A percentile compares a stretch with the other conserved stretches of the same genome.
Evolutionary conservation across 192 early-diverging fungal species (phyloP).

Genomic region (Coemansia sp.): DNA sequence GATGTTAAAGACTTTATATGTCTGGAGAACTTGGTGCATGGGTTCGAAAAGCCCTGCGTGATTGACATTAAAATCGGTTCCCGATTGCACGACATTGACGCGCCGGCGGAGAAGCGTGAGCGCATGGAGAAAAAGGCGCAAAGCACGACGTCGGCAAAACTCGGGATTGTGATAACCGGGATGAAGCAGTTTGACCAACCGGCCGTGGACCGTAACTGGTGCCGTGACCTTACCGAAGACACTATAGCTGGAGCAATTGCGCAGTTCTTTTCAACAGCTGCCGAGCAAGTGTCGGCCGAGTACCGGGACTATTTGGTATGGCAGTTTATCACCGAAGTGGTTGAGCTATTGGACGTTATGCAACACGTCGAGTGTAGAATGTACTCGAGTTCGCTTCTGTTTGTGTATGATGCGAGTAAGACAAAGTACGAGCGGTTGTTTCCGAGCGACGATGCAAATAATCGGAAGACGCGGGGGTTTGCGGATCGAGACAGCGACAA

Average conservation of each 20-base stretch:
- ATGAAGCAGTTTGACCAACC: constrained; percentile 58
- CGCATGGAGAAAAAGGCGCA: constrained; percentile 66
- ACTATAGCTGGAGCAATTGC: constrained; percentile 61
- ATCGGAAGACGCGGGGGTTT: constrained; percentile 4
- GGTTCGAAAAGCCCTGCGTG: constrained; percentile 73
- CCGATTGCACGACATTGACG: constrained; percentile 71
- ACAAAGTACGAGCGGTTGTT: constrained; percentile 54
- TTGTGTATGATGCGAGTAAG: constrained; percentile 77
- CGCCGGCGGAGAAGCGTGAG: constrained; percentile 65
- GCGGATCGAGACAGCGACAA: constrained; percentile 16
- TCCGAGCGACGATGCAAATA: constrained; percentile 13
- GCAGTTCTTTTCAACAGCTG: constrained; percentile 61
- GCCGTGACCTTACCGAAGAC: constrained; percentile 29
- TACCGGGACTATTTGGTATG: constrained; percentile 59
- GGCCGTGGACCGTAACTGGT: constrained; percentile 19
- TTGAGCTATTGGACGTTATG: constrained; percentile 60
- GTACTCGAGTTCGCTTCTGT: constrained; percentile 71
- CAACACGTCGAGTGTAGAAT: constrained; percentile 60
- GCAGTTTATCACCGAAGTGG: constrained; percentile 61
- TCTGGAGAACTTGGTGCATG: constrained; percentile 73
- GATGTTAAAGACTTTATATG: constrained; percentile 56
- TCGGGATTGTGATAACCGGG: constrained; percentile 74
- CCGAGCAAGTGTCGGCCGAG: constrained; percentile 42
- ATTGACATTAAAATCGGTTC: constrained; percentile 88
- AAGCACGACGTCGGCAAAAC: constrained; percentile 61